Evolutionary conservation across 441 rosid species (phyloP).

Genomic region (Erodium trifolium): DNA sequence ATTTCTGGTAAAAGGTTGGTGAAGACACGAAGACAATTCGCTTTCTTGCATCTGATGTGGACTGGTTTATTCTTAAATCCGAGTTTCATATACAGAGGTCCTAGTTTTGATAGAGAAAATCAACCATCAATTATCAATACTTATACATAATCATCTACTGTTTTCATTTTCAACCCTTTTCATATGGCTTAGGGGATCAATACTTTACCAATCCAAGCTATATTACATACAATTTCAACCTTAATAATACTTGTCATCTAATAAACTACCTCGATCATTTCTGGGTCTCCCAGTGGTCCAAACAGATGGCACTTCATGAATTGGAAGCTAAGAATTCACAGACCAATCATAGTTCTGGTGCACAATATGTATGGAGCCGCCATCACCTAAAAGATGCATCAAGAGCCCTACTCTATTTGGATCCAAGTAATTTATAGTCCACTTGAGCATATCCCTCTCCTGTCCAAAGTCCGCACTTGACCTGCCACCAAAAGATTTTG

Average conservation of each 20-base stretch:
- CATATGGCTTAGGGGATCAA: not conserved
- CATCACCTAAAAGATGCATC: constrained; percentile 65
- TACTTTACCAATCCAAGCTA: not conserved
- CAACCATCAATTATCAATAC: too few relatives aligned
- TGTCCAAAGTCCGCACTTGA: constrained; percentile 59
- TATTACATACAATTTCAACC: not conserved
- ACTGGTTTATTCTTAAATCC: too few relatives aligned
- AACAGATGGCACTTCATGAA: not conserved
- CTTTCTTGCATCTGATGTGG: too few relatives aligned
- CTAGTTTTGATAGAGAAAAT: too few relatives aligned
- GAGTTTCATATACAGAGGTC: too few relatives aligned
- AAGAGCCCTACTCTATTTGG: constrained; percentile 63
- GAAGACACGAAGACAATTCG: too few relatives aligned
- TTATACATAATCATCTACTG: not conserved
- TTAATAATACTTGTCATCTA: not conserved
- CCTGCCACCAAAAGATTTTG: constrained; percentile 30
- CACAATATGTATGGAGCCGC: constrained; percentile 46
- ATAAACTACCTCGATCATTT: not conserved
- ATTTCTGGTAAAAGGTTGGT: too few relatives aligned
- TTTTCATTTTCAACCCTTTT: not conserved
- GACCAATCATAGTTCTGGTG: constrained; percentile 78
- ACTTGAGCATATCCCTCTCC: constrained; percentile 56
- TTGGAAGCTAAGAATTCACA: constrained; percentile 34
- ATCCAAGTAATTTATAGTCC: constrained; percentile 66
- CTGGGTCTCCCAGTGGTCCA: not conserved